Percentiles rank a stretch among this genome's conserved stretches.
phyloP scores from a whole-genome alignment of 371 early-diverging fungal species.

The Blakeslea trispora region DNA sequence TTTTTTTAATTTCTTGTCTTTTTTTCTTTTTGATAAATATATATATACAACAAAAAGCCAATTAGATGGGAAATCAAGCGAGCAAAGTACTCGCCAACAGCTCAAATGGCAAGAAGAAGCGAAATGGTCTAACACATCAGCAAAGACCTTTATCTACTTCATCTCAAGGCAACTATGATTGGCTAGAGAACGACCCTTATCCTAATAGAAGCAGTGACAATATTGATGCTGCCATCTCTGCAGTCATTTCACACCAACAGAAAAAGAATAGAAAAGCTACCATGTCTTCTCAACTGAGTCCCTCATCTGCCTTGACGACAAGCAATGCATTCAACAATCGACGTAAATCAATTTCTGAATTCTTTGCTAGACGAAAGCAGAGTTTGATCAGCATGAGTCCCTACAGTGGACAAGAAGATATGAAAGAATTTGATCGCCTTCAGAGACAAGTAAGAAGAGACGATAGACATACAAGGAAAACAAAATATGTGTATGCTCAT shows the following conservation, averaged over 20 bases:
- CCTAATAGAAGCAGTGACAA: conserved; percentile 5
- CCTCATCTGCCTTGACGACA: conserved; percentile 5
- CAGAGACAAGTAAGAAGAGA: conserved; percentile 43
- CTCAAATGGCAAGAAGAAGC: conserved; percentile 14
- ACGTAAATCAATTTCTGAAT: conserved; percentile 51
- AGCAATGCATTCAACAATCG: conserved; percentile 15
- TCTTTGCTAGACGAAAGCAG: conserved; percentile 43
- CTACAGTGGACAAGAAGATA: conserved; percentile 32
- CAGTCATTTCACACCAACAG: conserved; percentile 11
- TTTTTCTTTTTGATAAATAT: neutral
- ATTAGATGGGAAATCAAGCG: conserved; percentile 46
- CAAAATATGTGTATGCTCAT: neutral
- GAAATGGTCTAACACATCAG: conserved; percentile 8
- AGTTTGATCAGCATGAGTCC: conserved; percentile 30
- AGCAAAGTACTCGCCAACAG: conserved; percentile 27
- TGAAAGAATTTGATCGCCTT: conserved; percentile 44
- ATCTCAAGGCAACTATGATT: conserved; percentile 45
- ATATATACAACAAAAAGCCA: too few relatives aligned
- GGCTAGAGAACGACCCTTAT: conserved; percentile 37
- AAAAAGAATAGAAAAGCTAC: conserved; percentile 7
- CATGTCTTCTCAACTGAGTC: conserved; percentile 2
- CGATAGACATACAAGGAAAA: too few relatives aligned
- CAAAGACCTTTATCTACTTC: conserved; percentile 25
- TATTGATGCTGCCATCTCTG: conserved; percentile 17
- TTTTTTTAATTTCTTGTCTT: neutral